Base-by-base conservation (phyloP, 1,284 basidiomycete genomes). In the Tremellales sp. region DNA sequence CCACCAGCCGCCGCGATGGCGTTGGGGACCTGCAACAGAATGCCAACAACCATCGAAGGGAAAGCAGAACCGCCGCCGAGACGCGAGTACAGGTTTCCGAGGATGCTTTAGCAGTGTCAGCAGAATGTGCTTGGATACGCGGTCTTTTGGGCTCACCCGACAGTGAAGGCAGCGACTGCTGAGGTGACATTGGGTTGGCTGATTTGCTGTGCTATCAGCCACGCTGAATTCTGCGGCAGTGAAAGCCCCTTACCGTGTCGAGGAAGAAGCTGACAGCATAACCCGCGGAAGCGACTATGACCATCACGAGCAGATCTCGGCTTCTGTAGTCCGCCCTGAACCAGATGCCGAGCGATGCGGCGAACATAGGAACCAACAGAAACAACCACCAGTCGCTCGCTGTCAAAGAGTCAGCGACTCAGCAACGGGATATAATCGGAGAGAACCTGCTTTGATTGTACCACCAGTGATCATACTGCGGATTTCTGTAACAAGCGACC, bases 221-320 rank as follows among this genome's bases (percentile, higher is more conserved):
- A 8, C 29, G 29, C 29, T 15, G 10, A 19, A 24, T 17, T 26
- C 3, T 12, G 7, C 29, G 13, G 12, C n/a, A 10, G 27, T 22
- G 24, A 45, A 29, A 21, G 29, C 17, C 24, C 27, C 58, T 53
- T 31, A 58, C 61, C 39, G 49, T 26, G n/a, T 48, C 47, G 13
- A 65, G 55, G 29, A 59, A 61, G 33, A 58, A 65, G 40, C 60
- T 57, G 19, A 62, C 63, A 8, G 53, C 56, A 41, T 62, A 65
- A 2, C 63, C 63, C 5, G 53, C 48, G 19, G 52, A 59, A 2
- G 57, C 63, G 7, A 65, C 63, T 7, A 53, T 4, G 0, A 60
- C 57, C 58, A 60, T 62, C 21, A 65, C 60, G 10, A 58, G 12
- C 47, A 62, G 59, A 46, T 65, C 63, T 47, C 52, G 52, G 7